A percentile compares a stretch with the other conserved stretches of the same genome.
phyloP scores from a whole-genome alignment of 345 rosid species.

The Melastoma malabathricum region DNA sequence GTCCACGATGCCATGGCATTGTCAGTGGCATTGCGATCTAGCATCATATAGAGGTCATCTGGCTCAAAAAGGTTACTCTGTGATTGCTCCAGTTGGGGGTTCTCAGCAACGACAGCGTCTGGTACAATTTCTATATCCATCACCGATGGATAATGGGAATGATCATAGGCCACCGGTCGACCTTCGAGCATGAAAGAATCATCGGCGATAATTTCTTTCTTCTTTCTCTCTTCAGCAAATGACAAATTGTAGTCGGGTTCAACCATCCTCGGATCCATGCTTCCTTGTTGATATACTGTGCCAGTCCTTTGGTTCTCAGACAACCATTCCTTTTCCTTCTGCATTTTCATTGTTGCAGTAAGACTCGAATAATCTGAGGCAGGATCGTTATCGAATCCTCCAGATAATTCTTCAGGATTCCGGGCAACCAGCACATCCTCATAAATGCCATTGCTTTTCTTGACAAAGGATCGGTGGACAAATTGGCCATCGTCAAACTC shows the following conservation, averaged over 20 bases:
- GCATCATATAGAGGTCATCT: constrained; percentile 89
- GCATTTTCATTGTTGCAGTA: constrained; percentile 35
- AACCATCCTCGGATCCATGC: constrained; percentile 29
- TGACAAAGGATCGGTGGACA: constrained; percentile 18
- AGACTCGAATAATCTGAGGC: constrained; percentile 24
- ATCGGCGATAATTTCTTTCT: constrained; percentile 42
- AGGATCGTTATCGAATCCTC: constrained; percentile 15
- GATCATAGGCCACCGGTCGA: constrained; percentile 29
- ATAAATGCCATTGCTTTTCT: constrained; percentile 26
- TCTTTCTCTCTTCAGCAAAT: constrained; percentile 27
- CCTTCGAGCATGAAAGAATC: constrained; percentile 87
- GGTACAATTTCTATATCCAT: constrained; percentile 57
- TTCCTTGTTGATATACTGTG: constrained; percentile 22
- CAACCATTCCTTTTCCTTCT: constrained; percentile 65
- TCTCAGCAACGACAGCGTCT: constrained; percentile 27
- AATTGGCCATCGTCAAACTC: constrained; percentile 34
- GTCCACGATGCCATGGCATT: constrained; percentile 44
- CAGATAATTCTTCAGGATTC: constrained; percentile 17
- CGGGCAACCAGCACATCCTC: constrained; percentile 44
- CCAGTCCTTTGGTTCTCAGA: constrained; percentile 24
- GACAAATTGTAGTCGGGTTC: constrained; percentile 26
- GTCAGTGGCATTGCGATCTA: constrained; percentile 52
- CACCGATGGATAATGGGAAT: constrained; percentile 28
- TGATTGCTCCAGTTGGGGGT: constrained; percentile 14
- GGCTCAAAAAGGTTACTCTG: constrained; percentile 40